phyloP scores from a whole-genome alignment of 257 asterid species.

The Jacaranda copaia region DNA sequence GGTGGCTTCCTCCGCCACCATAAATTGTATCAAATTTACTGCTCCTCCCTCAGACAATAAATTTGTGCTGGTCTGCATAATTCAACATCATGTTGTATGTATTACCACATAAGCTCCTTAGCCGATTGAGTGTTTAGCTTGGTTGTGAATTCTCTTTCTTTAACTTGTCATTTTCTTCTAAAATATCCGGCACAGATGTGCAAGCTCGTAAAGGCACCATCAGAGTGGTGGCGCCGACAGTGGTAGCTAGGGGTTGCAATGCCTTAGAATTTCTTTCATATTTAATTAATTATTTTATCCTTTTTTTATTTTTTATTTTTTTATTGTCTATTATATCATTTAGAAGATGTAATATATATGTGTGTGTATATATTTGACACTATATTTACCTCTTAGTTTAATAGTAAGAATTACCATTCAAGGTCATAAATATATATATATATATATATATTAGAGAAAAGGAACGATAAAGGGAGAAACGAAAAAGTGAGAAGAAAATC shows the following conservation, averaged over 20 bases:
- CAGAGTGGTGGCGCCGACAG: neutral
- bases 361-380: no score
- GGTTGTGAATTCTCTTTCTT: constrained; percentile 57
- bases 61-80: constrained; percentile 27
- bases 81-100: constrained; percentile 52
- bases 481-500: no score
- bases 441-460: no score
- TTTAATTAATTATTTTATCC: no score
- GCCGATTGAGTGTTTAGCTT: constrained; percentile 42
- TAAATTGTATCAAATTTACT: constrained; percentile 30
- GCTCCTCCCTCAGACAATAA: constrained; percentile 35
- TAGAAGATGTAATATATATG: no score
- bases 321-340: no score
- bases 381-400: no score
- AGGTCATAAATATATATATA: no score
- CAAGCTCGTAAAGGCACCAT: constrained; percentile 29
- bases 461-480: no score
- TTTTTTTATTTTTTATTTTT: no score
- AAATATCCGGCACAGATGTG: constrained; percentile 43
- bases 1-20: constrained; percentile 32
- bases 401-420: no score
- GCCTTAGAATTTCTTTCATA: no score
- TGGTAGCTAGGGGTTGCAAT: neutral
- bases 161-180: constrained; percentile 58
- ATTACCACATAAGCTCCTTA: constrained; percentile 49